phyloP scores from a whole-genome alignment of 495 filamentous ascomycete species.

The Choiromyces venosus region DNA sequence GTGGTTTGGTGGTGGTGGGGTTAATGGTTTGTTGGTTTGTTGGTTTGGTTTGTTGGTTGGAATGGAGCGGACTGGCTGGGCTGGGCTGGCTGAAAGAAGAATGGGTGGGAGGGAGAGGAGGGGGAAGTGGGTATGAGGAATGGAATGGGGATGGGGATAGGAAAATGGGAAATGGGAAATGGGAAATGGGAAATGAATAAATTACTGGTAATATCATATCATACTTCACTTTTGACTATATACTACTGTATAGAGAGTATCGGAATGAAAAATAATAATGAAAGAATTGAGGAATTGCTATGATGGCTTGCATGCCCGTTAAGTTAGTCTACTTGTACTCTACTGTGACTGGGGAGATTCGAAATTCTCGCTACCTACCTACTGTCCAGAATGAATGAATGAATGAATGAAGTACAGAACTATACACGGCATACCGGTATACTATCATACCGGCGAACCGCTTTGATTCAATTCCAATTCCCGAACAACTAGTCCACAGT shows the following conservation, averaged over 20 bases:
- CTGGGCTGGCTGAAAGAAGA: neutral
- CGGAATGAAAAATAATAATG: neutral
- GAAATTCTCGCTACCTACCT: too few relatives aligned
- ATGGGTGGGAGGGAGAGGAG: neutral
- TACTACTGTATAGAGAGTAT: too few relatives aligned
- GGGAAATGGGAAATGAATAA: neutral
- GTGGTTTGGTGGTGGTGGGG: neutral
- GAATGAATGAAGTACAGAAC: too few relatives aligned
- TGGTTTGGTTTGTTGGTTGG: neutral
- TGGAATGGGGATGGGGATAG: neutral
- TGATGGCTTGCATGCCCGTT: too few relatives aligned
- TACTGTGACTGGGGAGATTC: neutral
- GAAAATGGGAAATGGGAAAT: neutral
- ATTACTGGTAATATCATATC: neutral
- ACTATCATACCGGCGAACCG: too few relatives aligned
- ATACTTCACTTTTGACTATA: neutral
- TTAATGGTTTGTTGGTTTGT: constrained; percentile 3
- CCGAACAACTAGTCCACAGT: too few relatives aligned
- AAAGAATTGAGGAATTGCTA: neutral
- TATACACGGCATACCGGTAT: too few relatives aligned
- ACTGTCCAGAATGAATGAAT: too few relatives aligned
- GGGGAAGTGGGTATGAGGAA: neutral
- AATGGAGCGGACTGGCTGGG: neutral
- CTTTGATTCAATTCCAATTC: too few relatives aligned
- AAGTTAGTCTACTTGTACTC: too few relatives aligned